Conservation (phyloP, 1,284 basidiomycete species). For the Rhodotorula sp. region DNA sequence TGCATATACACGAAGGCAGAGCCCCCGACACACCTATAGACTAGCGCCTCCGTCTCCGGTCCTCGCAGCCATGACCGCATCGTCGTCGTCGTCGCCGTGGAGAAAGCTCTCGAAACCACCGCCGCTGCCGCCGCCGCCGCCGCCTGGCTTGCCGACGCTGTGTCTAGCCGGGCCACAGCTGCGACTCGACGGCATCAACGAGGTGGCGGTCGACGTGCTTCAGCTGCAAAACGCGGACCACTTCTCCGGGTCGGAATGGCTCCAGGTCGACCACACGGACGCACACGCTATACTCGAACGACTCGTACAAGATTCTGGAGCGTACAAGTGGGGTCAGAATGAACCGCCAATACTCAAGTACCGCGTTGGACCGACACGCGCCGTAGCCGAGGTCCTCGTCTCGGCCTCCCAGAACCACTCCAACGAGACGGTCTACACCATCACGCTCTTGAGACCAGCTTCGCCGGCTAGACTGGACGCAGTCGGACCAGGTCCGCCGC, state of each 20-base stretch:
- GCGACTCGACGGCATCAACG: background rate
- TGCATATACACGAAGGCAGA: too few relatives aligned
- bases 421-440: background rate
- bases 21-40: too few relatives aligned
- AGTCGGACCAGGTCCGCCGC: too few relatives aligned
- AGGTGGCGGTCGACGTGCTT: background rate
- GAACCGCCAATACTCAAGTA: too few relatives aligned
- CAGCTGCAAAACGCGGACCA: background rate
- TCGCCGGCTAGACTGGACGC: too few relatives aligned
- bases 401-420: background rate
- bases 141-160: background rate
- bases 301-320: background rate
- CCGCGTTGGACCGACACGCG: too few relatives aligned
- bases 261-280: background rate
- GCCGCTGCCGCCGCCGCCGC: too few relatives aligned
- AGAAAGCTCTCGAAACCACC: too few relatives aligned
- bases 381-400: conserved; percentile 9
- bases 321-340: background rate
- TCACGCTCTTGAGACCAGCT: conserved; percentile 2
- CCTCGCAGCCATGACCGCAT: too few relatives aligned
- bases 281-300: background rate
- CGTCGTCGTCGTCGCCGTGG: too few relatives aligned
- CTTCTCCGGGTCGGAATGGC: background rate
- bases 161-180: background rate
- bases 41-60: too few relatives aligned